A percentile compares a stretch with the other conserved stretches of the same genome.
Conservation (phyloP, 805 yeast species). For the Saccharomycopsis selenospora region DNA sequence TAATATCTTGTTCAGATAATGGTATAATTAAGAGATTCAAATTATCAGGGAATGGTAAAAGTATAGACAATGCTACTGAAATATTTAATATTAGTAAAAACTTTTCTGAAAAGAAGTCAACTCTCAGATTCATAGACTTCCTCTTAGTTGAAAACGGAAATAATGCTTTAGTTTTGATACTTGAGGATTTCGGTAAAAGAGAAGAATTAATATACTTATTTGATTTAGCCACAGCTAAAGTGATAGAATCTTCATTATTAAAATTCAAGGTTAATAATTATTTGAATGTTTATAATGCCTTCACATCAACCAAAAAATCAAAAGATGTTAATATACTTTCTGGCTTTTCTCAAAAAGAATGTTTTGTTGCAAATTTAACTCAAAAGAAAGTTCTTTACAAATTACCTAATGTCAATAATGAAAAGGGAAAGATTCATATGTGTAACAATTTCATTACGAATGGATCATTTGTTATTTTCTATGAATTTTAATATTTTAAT, state of each 20-base stretch:
- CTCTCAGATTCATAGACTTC: neutral
- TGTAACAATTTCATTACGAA: neutral
- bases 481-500: neutral
- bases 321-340: neutral
- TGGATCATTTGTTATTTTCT: neutral
- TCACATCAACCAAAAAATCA: neutral
- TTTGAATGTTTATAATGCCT: neutral
- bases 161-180: neutral
- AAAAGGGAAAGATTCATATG: conserved; percentile 32
- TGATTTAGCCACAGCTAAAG: neutral
- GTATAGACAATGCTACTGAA: neutral
- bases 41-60: neutral
- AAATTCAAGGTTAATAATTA: neutral
- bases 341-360: neutral
- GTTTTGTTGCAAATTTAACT: neutral
- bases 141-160: neutral
- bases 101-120: neutral
- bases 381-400: neutral
- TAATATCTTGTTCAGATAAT: neutral
- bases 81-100: neutral
- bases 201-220: conserved; percentile 1
- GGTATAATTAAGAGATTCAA: neutral
- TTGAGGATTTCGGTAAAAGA: neutral
- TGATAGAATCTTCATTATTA: neutral
- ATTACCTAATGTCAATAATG: neutral